A percentile compares a stretch with the other conserved stretches of the same genome.
Evolutionary conservation across 2,329 filamentous ascomycete genomes (phyloP).

Genomic region (Aspergillus aculeatus): DNA sequence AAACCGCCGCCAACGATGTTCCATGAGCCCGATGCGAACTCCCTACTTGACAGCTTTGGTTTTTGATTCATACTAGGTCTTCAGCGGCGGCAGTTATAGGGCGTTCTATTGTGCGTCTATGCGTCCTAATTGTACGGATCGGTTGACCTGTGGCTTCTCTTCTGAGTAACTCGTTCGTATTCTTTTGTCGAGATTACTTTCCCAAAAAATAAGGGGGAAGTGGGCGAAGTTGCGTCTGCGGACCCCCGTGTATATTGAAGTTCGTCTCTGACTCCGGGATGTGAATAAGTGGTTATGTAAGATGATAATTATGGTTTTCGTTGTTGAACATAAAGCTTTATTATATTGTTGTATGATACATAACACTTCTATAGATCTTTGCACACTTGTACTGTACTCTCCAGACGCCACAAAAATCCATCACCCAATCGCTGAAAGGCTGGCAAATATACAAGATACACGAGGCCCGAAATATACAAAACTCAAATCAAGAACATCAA

Average conservation of each 20-base stretch:
- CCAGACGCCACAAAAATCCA: neutral
- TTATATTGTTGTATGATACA: neutral
- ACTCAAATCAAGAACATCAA: neutral
- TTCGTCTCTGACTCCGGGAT: slow-evolving; percentile 7
- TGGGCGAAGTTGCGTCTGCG: neutral
- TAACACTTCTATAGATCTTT: neutral
- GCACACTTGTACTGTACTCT: neutral
- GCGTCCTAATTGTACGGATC: neutral
- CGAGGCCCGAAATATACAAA: neutral
- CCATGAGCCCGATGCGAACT: slow-evolving; percentile 86
- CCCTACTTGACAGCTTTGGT: slow-evolving; percentile 87
- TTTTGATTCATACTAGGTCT: slow-evolving; percentile 54
- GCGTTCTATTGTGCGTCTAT: too few species aligned
- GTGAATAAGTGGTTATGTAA: neutral
- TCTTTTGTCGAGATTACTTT: neutral
- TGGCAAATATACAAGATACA: neutral
- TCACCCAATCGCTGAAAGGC: neutral
- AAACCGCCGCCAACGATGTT: slow-evolving; percentile 69
- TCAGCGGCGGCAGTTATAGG: neutral
- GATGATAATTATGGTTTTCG: neutral
- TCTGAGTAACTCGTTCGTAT: neutral
- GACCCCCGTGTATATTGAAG: slow-evolving; percentile 1
- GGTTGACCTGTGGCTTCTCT: neutral
- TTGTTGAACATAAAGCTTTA: neutral
- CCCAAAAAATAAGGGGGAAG: neutral